Conservation (phyloP, 495 filamentous ascomycete species). For the Penicillium paxilli region DNA sequence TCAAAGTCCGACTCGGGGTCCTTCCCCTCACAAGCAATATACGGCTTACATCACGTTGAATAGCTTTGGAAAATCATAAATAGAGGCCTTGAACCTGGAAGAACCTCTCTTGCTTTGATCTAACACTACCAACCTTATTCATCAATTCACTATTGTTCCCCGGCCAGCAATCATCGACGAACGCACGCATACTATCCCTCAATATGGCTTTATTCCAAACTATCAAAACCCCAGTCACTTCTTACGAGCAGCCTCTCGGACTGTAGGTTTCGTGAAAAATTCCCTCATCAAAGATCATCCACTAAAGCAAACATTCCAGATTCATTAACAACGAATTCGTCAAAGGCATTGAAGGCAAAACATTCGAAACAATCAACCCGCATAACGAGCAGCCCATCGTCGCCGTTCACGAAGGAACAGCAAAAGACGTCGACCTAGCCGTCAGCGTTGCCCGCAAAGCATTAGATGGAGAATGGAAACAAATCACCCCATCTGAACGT, state of each 20-base stretch:
- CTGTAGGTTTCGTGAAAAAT: slow-evolving; percentile 61
- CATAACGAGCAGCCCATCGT: slow-evolving; percentile 65
- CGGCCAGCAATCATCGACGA: too few relatives aligned
- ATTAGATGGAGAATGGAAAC: slow-evolving; percentile 73
- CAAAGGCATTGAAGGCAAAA: slow-evolving; percentile 71
- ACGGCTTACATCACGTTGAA: too few relatives aligned
- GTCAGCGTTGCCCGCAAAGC: slow-evolving; percentile 86
- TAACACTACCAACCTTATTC: neutral
- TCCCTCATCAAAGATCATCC: neutral
- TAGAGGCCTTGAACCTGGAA: too few relatives aligned
- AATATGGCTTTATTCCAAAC: slow-evolving; percentile 28
- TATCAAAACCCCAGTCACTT: slow-evolving; percentile 35
- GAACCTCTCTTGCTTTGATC: too few relatives aligned
- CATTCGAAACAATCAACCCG: slow-evolving; percentile 70
- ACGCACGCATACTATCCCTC: too few relatives aligned
- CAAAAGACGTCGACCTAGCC: slow-evolving; percentile 78
- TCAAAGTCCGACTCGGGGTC: too few relatives aligned
- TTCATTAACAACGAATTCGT: slow-evolving; percentile 98
- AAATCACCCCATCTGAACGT: slow-evolving; percentile 69
- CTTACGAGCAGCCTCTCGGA: slow-evolving; percentile 78
- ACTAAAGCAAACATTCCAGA: slow-evolving; percentile 43
- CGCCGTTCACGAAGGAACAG: slow-evolving; percentile 80
- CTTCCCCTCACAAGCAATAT: too few relatives aligned
- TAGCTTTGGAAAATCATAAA: too few relatives aligned
- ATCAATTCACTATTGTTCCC: neutral